Evolutionary conservation across 192 early-diverging fungal species (phyloP).

Genomic region (Mortierella alpina): DNA sequence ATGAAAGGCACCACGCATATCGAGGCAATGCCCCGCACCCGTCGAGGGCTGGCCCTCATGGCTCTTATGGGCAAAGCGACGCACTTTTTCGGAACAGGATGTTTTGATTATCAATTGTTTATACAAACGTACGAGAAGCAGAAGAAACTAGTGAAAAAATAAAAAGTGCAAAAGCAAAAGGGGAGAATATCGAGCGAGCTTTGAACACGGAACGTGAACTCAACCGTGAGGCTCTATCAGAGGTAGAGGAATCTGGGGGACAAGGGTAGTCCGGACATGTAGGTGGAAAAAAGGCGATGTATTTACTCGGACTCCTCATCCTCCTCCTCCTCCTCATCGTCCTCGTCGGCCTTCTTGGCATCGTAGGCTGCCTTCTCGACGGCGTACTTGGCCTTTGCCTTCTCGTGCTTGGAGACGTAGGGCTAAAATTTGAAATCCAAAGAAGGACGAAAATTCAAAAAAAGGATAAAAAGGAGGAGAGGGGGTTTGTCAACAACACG

Average conservation of each 20-base stretch:
- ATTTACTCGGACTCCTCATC: constrained; percentile 52
- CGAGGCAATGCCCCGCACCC: too few relatives aligned
- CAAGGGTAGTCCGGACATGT: not conserved
- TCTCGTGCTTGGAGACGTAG: constrained; percentile 48
- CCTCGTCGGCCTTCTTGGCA: constrained; percentile 54
- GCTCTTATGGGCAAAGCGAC: too few relatives aligned
- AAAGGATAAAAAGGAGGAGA: not conserved
- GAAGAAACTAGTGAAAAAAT: too few relatives aligned
- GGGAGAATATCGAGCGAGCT: too few relatives aligned
- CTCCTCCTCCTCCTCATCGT: constrained; percentile 49
- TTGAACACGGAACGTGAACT: too few relatives aligned
- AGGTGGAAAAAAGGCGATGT: not conserved
- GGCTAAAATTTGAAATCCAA: constrained; percentile 10
- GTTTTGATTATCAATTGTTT: too few relatives aligned
- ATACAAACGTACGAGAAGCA: too few relatives aligned
- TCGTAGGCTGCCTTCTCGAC: constrained; percentile 67
- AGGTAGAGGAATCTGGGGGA: not conserved
- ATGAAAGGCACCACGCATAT: too few relatives aligned
- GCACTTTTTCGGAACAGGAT: too few relatives aligned
- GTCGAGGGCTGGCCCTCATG: too few relatives aligned
- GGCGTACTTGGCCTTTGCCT: constrained; percentile 58
- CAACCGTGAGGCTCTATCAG: constrained; percentile 3
- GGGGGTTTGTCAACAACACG: not conserved
- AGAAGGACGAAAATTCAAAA: not conserved
- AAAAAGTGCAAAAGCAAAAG: too few relatives aligned